Evolutionary conservation across 179 eudicot genomes (phyloP).

Genomic region (Vitellaria paradoxa): DNA sequence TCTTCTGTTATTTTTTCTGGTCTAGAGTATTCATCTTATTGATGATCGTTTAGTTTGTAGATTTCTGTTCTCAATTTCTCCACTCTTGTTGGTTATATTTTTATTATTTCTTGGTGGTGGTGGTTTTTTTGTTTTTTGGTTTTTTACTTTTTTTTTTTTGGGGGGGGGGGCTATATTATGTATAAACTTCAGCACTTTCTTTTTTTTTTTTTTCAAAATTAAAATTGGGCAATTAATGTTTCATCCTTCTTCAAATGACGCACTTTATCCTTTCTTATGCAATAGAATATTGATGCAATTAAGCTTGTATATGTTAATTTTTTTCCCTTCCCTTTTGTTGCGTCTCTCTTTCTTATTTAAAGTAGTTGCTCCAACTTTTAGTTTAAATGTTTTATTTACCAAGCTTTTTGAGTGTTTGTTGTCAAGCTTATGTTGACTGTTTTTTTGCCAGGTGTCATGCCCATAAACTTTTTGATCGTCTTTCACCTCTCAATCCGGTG

Average conservation of each 20-base stretch:
- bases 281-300: neutral
- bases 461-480: conserved; percentile 74
- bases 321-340: no score
- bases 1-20: no score
- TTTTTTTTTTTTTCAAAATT: neutral
- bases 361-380: neutral
- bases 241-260: neutral
- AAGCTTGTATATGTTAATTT: neutral
- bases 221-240: neutral
- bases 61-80: neutral
- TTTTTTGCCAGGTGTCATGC: conserved; percentile 79
- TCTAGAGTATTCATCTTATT: no score
- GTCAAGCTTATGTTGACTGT: neutral
- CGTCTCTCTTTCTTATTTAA: neutral
- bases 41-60: no score
- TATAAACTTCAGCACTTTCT: neutral
- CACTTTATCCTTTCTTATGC: neutral
- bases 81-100: neutral
- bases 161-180: neutral
- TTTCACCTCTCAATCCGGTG: conserved; percentile 74
- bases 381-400: neutral
- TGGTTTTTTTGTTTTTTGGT: neutral
- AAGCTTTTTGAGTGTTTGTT: neutral
- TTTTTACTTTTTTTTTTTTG: neutral
- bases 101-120: no score